Percentiles rank a stretch among this genome's conserved stretches.
phyloP scores from a whole-genome alignment of 2,329 filamentous ascomycete genomes.

The Phaeosphaeria sp. region DNA sequence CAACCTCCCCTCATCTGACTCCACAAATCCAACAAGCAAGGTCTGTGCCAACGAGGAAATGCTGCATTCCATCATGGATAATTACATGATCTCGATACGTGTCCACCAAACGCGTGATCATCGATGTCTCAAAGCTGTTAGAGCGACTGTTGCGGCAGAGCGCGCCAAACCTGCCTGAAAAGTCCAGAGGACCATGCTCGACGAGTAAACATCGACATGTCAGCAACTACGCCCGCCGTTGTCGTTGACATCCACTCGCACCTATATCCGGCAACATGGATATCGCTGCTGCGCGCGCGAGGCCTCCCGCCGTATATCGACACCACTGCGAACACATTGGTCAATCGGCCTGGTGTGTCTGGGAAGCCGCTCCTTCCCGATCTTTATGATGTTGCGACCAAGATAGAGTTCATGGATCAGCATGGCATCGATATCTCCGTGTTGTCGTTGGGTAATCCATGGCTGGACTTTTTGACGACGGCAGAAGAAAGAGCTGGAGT shows the following conservation, averaged over 20 bases:
- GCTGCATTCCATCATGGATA: not conserved
- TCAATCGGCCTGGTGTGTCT: not conserved
- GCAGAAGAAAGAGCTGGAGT: not conserved
- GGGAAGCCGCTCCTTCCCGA: not conserved
- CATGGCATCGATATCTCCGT: not conserved
- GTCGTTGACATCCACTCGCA: slow-evolving; percentile 1
- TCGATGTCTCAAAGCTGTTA: not conserved
- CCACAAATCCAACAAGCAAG: not conserved
- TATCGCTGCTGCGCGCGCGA: not conserved
- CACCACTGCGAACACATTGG: not conserved
- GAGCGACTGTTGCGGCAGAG: not conserved
- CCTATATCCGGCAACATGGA: not conserved
- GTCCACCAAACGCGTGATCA: not conserved
- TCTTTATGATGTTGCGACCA: slow-evolving; percentile 1
- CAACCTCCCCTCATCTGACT: not conserved
- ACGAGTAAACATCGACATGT: not conserved
- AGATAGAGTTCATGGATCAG: slow-evolving; percentile 1
- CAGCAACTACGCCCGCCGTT: not conserved
- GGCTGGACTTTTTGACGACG: slow-evolving; percentile 1
- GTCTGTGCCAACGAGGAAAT: not conserved
- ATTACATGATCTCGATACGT: not conserved
- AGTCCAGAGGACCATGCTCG: not conserved
- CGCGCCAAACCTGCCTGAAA: not conserved
- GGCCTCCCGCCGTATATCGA: not conserved
- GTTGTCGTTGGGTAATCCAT: not conserved